A percentile compares a stretch with the other conserved stretches of the same genome.
phyloP scores from a whole-genome alignment of 306 rosid species.

The Morella rubra region DNA sequence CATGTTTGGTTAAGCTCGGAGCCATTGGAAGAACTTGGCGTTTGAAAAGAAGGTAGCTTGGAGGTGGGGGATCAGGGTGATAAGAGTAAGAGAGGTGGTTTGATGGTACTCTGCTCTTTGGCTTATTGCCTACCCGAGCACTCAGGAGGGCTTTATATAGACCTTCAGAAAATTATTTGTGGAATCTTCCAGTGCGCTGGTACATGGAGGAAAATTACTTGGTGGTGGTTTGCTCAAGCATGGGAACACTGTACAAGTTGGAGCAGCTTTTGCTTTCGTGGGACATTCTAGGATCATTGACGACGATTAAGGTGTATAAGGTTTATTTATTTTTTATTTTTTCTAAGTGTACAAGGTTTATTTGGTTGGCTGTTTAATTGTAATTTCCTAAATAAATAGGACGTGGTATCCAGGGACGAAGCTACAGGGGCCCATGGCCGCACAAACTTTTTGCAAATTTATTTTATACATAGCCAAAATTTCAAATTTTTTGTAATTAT shows the following conservation, averaged over 20 bases:
- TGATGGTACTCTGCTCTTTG: not conserved
- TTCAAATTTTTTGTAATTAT: no score
- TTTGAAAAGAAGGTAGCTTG: not conserved
- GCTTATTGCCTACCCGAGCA: not conserved
- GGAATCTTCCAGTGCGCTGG: not conserved
- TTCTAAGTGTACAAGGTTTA: not conserved
- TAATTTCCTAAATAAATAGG: not conserved
- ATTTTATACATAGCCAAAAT: no score
- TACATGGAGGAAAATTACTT: not conserved
- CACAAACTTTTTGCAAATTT: not conserved
- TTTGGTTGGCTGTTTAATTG: not conserved
- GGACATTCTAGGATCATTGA: not conserved
- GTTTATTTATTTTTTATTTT: no score
- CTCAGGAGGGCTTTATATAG: slow-evolving; percentile 7
- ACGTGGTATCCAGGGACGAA: no score
- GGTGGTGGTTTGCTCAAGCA: not conserved
- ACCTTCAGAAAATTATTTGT: not conserved
- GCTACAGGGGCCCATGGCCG: no score
- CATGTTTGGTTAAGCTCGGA: slow-evolving; percentile 46
- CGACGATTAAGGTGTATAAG: not conserved
- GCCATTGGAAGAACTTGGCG: slow-evolving; percentile 40
- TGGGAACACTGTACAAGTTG: not conserved
- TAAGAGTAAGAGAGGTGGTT: not conserved
- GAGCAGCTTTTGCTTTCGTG: not conserved
- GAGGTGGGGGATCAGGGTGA: not conserved